Base-by-base conservation (phyloP, 2,329 filamentous ascomycete genomes). In the Pseudopyrenochaeta lycopersici region DNA sequence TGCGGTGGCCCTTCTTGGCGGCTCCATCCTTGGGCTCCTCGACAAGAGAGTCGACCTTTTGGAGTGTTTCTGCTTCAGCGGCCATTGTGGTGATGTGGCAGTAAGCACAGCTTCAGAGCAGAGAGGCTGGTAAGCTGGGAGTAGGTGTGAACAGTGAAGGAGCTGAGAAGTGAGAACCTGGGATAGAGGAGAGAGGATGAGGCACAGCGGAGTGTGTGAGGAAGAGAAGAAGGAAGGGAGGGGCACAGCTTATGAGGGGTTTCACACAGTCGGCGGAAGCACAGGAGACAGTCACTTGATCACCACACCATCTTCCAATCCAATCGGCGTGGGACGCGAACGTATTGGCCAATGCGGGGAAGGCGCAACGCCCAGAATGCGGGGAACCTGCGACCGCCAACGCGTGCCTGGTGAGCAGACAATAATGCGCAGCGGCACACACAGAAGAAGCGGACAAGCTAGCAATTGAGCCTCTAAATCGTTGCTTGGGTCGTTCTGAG, bases 21-120 rank as follows among this genome's bases (percentile, higher is more conserved):
- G 88, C 85, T 54, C 88, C 88, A 60, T 69, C 85, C 84, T 64
- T 66, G 46, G 86, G 85, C 78, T 91, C 91, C 75, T 92, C 88
- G 73, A 96, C 87, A 81, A 91, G 92, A 56, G 93, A 97, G 80
- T 97, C 93, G 81, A 97, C 88, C 83, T 96, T 96, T 79, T 85
- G 85, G 75, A 96, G 86, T 71, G 89, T 85, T 66, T 68, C 56
- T 49, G 69, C 72, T 57, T 80, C 82, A 61, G 81, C 78, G 70
- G 85, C 81, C 85, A 88, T 86, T 63, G 66, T 77, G 60, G 49
- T 58, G 59, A 36, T 46, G 48, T 52, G 55, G 41, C 23, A 47
- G 47, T 52, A 49, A 49, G 43, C 43, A 52, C 31, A 45, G 56
- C 43, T 48, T 23, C 36, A 41, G 40, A 48, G 44, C 36, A 41